A percentile compares a stretch with the other conserved stretches of the same genome.
Conservation (phyloP, 2,329 filamentous ascomycete genomes). For the Xylariomycetidae sp. region DNA sequence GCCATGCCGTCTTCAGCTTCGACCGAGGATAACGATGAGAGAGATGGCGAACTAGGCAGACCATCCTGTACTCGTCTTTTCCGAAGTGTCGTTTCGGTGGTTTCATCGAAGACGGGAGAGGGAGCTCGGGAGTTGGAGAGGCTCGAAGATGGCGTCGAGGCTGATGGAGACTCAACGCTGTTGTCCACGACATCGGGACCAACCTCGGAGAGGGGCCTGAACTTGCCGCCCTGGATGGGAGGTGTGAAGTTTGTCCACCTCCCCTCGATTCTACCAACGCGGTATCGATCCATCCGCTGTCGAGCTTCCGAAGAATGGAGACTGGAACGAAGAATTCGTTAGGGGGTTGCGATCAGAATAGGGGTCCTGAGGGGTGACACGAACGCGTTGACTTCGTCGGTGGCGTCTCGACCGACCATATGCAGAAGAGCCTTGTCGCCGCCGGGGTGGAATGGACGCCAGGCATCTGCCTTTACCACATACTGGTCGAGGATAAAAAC, state of each 20-base stretch:
- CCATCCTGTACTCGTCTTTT: conserved; percentile 22
- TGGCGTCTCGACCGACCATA: conserved; percentile 90
- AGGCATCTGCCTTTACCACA: conserved; percentile 83
- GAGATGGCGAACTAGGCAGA: conserved; percentile 38
- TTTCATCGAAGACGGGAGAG: conserved; percentile 48
- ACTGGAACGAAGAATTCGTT: conserved; percentile 41
- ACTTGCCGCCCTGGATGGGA: conserved; percentile 84
- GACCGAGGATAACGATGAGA: conserved; percentile 53
- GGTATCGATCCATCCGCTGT: conserved; percentile 71
- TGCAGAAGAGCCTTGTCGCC: conserved; percentile 87
- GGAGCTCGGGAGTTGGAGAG: conserved; percentile 46
- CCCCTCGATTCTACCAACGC: conserved; percentile 76
- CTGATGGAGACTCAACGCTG: conserved; percentile 31
- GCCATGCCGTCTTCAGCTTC: conserved; percentile 50
- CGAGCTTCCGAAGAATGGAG: conserved; percentile 77
- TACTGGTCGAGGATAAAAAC: conserved; percentile 76
- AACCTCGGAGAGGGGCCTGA: conserved; percentile 43
- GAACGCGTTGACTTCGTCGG: conserved; percentile 87
- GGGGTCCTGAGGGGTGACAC: conserved; percentile 28
- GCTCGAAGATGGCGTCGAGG: conserved; percentile 36
- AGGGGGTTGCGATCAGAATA: conserved; percentile 7
- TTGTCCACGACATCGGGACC: conserved; percentile 29
- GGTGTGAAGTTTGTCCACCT: conserved; percentile 83
- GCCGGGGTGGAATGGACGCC: conserved; percentile 85
- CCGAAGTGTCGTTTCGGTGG: conserved; percentile 22